These are phyloP conservation scores for Starmerella stigmatis DNA, from an alignment of 805 yeast genomes.

Conservation along the genomic window DNA sequence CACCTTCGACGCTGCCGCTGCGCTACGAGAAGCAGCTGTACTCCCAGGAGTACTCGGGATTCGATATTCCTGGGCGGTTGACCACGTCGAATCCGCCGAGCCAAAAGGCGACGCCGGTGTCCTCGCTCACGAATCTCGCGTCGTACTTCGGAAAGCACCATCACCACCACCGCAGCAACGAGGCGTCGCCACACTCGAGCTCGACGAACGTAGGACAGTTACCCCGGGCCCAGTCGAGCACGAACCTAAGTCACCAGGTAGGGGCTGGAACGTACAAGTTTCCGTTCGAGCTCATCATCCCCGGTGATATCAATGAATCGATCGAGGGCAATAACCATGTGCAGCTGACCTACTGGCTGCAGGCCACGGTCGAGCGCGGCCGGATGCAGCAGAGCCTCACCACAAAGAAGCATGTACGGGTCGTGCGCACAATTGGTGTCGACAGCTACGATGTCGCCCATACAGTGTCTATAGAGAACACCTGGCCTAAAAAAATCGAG, in stretches of 20 bases:
- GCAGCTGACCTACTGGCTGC: constrained; percentile 57
- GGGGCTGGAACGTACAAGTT: constrained; percentile 71
- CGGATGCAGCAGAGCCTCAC: constrained; percentile 56
- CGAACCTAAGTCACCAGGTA: constrained; percentile 13
- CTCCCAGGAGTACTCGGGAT: constrained; percentile 50
- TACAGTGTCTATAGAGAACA: constrained; percentile 85
- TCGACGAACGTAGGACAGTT: not conserved
- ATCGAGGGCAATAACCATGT: constrained; percentile 84
- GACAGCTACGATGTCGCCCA: constrained; percentile 83
- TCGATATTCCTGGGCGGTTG: constrained; percentile 19
- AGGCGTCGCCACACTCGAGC: constrained; percentile 10
- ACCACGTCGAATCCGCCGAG: constrained; percentile 15
- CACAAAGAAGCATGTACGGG: constrained; percentile 62
- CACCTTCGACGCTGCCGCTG: constrained; percentile 21
- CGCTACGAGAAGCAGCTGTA: constrained; percentile 50
- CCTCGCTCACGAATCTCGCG: constrained; percentile 26
- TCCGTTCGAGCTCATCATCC: constrained; percentile 75
- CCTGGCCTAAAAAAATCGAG: constrained; percentile 92
- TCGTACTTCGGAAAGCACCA: constrained; percentile 24
- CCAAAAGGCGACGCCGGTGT: constrained; percentile 25
- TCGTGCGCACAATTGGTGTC: constrained; percentile 76
- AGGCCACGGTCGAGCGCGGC: constrained; percentile 74
- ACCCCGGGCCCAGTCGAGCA: constrained; percentile 8
- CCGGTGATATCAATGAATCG: constrained; percentile 77
- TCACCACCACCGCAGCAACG: constrained; percentile 14